Conservation (phyloP, 164 flowering plant species). For the Amborella trichopoda region DNA sequence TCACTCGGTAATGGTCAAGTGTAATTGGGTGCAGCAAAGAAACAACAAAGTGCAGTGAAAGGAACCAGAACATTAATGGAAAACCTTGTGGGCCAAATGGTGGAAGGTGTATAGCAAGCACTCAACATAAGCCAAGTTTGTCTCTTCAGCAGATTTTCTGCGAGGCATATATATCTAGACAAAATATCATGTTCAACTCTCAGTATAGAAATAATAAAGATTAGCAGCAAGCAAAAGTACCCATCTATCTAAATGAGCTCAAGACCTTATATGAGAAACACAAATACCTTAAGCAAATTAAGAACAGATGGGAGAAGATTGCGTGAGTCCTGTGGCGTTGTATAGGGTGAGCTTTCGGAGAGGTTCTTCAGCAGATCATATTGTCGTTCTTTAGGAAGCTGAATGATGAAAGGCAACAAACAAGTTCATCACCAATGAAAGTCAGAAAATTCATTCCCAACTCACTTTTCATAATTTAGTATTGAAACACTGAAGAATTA, state of each 20-base stretch:
- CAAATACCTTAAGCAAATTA: conserved; percentile 69
- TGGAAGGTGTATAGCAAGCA: conserved; percentile 85
- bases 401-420: conserved; percentile 5
- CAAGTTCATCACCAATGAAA: neutral
- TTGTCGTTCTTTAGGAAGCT: conserved; percentile 88
- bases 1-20: conserved; percentile 2
- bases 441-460: neutral
- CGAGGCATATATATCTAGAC: conserved; percentile 81
- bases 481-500: neutral
- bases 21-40: conserved; percentile 2
- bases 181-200: neutral
- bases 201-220: neutral
- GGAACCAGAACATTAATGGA: neutral
- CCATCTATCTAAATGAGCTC: neutral
- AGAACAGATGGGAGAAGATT: conserved; percentile 80
- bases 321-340: conserved; percentile 81
- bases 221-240: neutral
- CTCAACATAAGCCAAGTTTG: conserved; percentile 80
- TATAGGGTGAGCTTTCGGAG: conserved; percentile 84
- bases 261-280: neutral
- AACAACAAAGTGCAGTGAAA: neutral
- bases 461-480: neutral
- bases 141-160: conserved; percentile 81
- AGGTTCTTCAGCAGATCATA: conserved; percentile 81
- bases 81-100: conserved; percentile 83